A percentile compares a stretch with the other conserved stretches of the same genome.
Evolutionary conservation across 768 basidiomycete genomes (phyloP).

Genomic region (Pseudohyphozyma bogoriensis): DNA sequence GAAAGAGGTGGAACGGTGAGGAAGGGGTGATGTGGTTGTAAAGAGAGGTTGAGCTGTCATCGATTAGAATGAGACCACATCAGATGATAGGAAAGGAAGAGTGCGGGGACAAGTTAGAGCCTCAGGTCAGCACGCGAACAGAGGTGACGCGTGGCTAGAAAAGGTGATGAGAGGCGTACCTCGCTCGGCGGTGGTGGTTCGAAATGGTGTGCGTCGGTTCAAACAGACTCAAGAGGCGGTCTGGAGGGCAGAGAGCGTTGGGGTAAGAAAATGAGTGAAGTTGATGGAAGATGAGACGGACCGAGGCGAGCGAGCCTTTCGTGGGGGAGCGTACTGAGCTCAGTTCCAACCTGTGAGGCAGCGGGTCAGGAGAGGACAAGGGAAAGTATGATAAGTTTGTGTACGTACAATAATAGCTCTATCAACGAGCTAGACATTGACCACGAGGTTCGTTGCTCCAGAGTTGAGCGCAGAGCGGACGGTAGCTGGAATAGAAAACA

Average conservation of each 20-base stretch:
- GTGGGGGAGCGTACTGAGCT: not conserved
- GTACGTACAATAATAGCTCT: slow-evolving; percentile 9
- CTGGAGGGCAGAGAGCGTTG: not conserved
- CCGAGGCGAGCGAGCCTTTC: slow-evolving; percentile 11
- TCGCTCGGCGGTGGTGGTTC: slow-evolving; percentile 17
- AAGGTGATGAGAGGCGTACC: not conserved
- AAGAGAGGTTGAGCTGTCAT: not conserved
- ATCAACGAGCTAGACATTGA: slow-evolving; percentile 16
- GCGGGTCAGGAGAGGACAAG: not conserved
- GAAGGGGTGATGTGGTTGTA: slow-evolving; percentile 2
- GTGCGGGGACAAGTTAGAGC: no score
- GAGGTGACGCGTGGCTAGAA: not conserved
- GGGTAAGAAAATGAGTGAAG: no score
- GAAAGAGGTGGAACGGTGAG: slow-evolving; percentile 7
- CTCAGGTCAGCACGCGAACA: not conserved
- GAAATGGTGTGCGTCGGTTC: not conserved
- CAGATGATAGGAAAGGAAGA: no score
- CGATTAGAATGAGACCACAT: no score
- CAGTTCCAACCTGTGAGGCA: slow-evolving; percentile 13
- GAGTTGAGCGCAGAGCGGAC: slow-evolving; percentile 1
- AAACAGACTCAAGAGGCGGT: slow-evolving; percentile 6
- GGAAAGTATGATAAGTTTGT: no score
- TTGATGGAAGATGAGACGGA: not conserved
- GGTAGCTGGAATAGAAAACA: not conserved
- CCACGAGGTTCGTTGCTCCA: not conserved